Conservation (phyloP, 2,329 filamentous ascomycete genomes). For the Bipolaris oryzae region DNA sequence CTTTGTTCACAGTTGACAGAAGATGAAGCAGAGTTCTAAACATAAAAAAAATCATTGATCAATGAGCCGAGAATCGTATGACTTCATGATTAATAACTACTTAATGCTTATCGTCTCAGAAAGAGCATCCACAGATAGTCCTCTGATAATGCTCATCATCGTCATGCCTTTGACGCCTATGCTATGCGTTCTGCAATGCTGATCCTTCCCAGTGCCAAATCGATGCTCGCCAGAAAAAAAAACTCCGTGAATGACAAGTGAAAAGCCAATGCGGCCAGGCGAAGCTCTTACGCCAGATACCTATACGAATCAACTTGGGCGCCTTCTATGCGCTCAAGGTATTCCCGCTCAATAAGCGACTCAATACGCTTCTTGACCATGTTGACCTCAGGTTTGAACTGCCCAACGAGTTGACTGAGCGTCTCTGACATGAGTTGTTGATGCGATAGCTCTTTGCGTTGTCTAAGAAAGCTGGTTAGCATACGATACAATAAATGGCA, state of each 20-base stretch:
- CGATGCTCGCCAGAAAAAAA: constrained; percentile 2
- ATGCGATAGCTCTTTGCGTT: constrained; percentile 74
- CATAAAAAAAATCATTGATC: neutral
- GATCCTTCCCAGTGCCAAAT: constrained; percentile 7
- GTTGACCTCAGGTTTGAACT: constrained; percentile 76
- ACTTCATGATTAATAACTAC: neutral
- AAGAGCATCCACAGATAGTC: neutral
- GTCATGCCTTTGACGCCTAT: constrained; percentile 13
- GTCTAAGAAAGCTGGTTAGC: constrained; percentile 55
- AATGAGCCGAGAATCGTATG: neutral
- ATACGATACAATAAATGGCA: neutral
- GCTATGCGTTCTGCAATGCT: constrained; percentile 18
- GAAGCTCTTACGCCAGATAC: constrained; percentile 67
- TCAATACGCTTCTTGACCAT: constrained; percentile 85
- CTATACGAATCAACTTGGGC: constrained; percentile 67
- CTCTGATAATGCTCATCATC: neutral
- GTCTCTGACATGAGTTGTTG: constrained; percentile 74
- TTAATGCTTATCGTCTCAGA: neutral
- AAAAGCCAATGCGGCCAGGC: neutral
- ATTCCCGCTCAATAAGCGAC: constrained; percentile 76
- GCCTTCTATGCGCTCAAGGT: constrained; percentile 76
- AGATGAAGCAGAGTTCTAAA: neutral
- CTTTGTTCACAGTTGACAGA: neutral
- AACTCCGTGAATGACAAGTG: neutral
- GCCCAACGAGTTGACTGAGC: constrained; percentile 68